Conservation (phyloP, 352 stramenopile genomes). For the Phytophthora cactorum region DNA sequence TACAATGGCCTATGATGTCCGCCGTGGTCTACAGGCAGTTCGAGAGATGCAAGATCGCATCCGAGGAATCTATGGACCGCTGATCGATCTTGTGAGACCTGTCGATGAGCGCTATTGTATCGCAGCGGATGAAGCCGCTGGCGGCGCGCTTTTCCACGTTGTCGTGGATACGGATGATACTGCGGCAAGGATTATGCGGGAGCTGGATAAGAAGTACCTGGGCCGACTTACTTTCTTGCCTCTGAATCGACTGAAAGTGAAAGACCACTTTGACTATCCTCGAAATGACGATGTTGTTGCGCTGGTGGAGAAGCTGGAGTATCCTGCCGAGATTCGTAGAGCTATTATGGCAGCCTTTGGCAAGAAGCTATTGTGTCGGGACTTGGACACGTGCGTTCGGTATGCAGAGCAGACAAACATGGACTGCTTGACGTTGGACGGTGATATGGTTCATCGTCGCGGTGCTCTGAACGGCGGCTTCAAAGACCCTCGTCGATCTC, state of each 20-base stretch:
- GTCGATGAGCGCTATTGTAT: conserved; percentile 93
- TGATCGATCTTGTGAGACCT: conserved; percentile 96
- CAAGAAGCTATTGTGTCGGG: conserved; percentile 96
- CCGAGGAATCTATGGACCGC: conserved; percentile 91
- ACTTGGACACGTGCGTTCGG: conserved; percentile 90
- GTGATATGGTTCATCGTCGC: conserved; percentile 97
- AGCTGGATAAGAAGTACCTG: conserved; percentile 94
- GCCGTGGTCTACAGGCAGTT: conserved; percentile 82
- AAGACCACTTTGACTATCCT: conserved; percentile 77
- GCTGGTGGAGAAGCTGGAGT: conserved; percentile 89
- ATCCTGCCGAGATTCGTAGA: conserved; percentile 82
- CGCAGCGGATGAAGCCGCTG: conserved; percentile 95
- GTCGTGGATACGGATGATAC: conserved; percentile 99
- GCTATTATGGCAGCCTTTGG: conserved; percentile 97
- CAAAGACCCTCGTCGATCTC: conserved; percentile 89
- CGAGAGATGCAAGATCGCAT: conserved; percentile 89
- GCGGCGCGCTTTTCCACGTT: conserved; percentile 97
- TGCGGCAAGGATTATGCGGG: conserved; percentile 93
- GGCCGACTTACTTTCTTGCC: conserved; percentile 98
- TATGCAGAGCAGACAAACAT: conserved; percentile 90
- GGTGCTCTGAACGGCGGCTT: conserved; percentile 98
- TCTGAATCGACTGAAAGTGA: conserved; percentile 91
- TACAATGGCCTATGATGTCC: conserved; percentile 89
- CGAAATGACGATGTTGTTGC: conserved; percentile 85
- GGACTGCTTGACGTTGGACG: conserved; percentile 98